Evolutionary conservation across 768 basidiomycete genomes (phyloP), one percentile per base, ranked within the genome.

Genomic region (Ramaria sp.): DNA sequence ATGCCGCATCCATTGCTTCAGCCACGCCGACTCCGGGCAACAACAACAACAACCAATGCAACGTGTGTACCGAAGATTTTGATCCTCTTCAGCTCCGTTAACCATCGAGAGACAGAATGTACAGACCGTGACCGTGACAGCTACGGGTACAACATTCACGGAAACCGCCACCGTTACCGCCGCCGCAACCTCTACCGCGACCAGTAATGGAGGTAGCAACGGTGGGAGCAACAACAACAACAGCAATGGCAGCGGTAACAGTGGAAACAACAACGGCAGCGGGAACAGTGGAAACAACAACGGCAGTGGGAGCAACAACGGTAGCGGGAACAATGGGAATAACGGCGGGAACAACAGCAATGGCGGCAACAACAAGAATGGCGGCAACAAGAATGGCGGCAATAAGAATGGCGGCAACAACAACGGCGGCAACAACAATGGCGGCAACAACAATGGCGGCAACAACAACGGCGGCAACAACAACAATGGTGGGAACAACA

Each of bases 141-240:
- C 51, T 22, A 20, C 31, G 19, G 3, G 34, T 19, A 31, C 51
- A n/a, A 19, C n/a, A n/a, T n/a, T 51, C 24, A 51, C 51, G 13
- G 4, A 51, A 5, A 52, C 51, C 19, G 51, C 38, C 24, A 52
- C 51, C 20, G 17, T 52, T 15, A 33, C 13, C 20, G 31, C 51
- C 17, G 37, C 17, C 19, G 13, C 51, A 2, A 39, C 51, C 4
- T 22, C 19, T 12, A 30, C 27, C 17, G 48, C 48, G 45, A 46
- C 4, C 27, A 53, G 17, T 31, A 33, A 37, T 43, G 20, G 30
- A 9, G 20, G 22, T 20, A 47, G 33, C 54, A n/a, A 20, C 49
- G 39, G 50, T 38, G 51, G 30, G 33, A 57, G 24, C 24, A 33
- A 19, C 45, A 58, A 38, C 39, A 50, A 52, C 51, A 50, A 24